Evolutionary conservation across 345 rosid genomes (phyloP), one percentile per base, ranked within the genome.

Genomic region (Eucalyptus caleyi): DNA sequence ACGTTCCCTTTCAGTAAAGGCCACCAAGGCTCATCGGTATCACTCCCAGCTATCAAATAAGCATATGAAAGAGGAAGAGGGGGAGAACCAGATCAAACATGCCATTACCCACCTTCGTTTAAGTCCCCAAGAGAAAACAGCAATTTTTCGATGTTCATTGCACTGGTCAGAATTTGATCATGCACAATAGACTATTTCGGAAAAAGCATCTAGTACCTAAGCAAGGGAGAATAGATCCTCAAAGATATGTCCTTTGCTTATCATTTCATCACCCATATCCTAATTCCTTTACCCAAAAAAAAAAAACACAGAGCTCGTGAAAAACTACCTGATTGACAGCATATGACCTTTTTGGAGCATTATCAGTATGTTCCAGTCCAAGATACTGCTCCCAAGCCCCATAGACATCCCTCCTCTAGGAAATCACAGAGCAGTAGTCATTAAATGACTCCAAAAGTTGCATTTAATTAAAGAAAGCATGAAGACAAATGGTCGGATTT

Each of bases 311-410:
- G 42, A 67, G 15, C 83, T 50, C 16, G 47, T 86, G 32, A 26
- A 50, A 47, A 86, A 60, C n/a, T 90, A 95, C 96, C 96, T 93
- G 96, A 88, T 95, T 96, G 47, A 92, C 95, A 2, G 96, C 90
- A 65, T 94, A 93, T 30, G 96, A 92, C 89, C 95, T 90, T 87
- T 95, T 96, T 77, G 96, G 96, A 26, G 95, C 91, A 92, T 92
- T 95, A 89, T 96, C 97, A 32, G 95, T 87, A 89, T 95, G 97
- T 89, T 96, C 97, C 91, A 96, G 90, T 86, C 95, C 96, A 91
- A 96, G 95, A 91, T 96, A 95, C 92, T 95, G 96, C 92, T 95
- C 97, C 96, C 96, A 95, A 85, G 96, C 96, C 51, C 96, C 96
- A 91, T 94, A 96, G 34, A 96, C 96, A 91, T 94, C 94, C 88